phyloP scores from a whole-genome alignment of 345 rosid species.

The Salix viminalis region DNA sequence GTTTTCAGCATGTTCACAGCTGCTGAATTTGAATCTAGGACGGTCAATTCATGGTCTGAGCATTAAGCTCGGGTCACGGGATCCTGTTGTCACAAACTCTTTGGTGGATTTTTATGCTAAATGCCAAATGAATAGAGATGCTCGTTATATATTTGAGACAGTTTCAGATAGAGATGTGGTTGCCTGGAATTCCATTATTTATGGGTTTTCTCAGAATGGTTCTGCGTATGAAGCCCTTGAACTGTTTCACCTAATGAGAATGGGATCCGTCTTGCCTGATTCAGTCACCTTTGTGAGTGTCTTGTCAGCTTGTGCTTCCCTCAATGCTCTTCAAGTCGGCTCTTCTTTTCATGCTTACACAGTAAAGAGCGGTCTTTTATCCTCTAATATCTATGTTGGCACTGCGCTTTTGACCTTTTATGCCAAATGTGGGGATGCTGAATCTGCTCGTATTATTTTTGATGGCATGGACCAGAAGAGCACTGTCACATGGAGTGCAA shows the following conservation, averaged over 20 bases:
- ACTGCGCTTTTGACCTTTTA: conserved; percentile 29
- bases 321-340: conserved; percentile 42
- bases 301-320: conserved; percentile 46
- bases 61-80: conserved; percentile 18
- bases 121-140: conserved; percentile 33
- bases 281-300: conserved; percentile 40
- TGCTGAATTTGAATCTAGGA: conserved; percentile 16
- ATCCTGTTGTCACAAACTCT: conserved; percentile 12
- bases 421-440: conserved; percentile 25
- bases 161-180: conserved; percentile 43
- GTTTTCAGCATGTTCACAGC: conserved; percentile 25
- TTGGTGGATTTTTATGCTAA: conserved; percentile 49
- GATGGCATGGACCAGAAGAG: conserved; percentile 21
- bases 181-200: conserved; percentile 52
- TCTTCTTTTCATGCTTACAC: conserved; percentile 68
- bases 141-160: conserved; percentile 35
- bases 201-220: conserved; percentile 43
- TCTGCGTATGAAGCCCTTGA: conserved; percentile 39
- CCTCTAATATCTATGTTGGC: conserved; percentile 16
- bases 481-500: conserved; percentile 27
- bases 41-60: conserved; percentile 17
- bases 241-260: conserved; percentile 51
- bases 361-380: conserved; percentile 24
- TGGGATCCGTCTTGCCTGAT: conserved; percentile 37
- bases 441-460: conserved; percentile 23